Evolutionary conservation across 2,329 filamentous ascomycete genomes (phyloP).

Genomic region (Aspergillus calidoustus): DNA sequence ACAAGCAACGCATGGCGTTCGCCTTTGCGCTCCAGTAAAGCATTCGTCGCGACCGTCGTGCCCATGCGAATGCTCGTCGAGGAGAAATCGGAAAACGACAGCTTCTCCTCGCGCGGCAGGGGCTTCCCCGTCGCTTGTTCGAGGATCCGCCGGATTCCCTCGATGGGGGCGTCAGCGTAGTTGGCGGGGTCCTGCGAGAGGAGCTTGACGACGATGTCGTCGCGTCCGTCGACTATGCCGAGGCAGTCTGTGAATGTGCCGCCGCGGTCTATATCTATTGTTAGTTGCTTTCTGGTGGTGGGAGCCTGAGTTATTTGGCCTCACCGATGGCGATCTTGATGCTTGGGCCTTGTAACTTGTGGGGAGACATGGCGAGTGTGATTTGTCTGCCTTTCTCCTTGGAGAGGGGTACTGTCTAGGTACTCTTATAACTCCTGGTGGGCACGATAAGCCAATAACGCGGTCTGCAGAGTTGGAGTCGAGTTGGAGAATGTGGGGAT

Average conservation of each 20-base stretch:
- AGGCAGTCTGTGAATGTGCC: conserved; percentile 25
- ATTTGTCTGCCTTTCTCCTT: too few relatives aligned
- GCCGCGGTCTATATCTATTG: conserved; percentile 45
- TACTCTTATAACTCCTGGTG: too few relatives aligned
- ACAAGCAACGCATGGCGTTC: conserved; percentile 82
- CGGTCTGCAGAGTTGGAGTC: neutral
- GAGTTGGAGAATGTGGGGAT: neutral
- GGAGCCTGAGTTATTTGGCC: too few relatives aligned
- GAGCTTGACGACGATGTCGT: conserved; percentile 75
- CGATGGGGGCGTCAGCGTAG: conserved; percentile 71
- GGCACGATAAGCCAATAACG: neutral
- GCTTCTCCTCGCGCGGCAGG: conserved; percentile 19
- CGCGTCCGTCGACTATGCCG: conserved; percentile 33
- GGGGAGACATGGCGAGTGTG: conserved; percentile 5
- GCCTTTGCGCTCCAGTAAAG: conserved; percentile 81
- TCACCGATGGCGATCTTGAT: conserved; percentile 14
- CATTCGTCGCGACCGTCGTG: conserved; percentile 88
- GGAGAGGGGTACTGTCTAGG: too few relatives aligned
- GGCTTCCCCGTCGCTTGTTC: conserved; percentile 12
- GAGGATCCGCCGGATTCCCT: conserved; percentile 25
- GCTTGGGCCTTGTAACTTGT: neutral
- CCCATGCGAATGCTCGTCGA: conserved; percentile 74
- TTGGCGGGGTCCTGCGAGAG: conserved; percentile 85
- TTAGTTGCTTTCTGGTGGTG: too few relatives aligned
- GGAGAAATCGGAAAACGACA: conserved; percentile 16